A percentile compares a stretch with the other conserved stretches of the same genome.
phyloP scores from a whole-genome alignment of 345 rosid species.

The Camelina laxa region DNA sequence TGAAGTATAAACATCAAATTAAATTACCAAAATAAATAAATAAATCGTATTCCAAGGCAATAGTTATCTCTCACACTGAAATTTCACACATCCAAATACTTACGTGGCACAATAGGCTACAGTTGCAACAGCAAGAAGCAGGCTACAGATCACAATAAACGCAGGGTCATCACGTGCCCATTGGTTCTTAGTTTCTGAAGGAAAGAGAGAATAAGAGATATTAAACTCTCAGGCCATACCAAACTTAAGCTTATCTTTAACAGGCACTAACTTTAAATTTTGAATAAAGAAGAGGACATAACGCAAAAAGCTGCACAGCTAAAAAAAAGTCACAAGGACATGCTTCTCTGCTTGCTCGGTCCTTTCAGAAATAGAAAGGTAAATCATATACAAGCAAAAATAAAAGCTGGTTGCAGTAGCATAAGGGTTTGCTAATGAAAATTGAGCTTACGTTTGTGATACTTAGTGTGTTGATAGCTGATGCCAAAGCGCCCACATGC shows the following conservation, averaged over 20 bases:
- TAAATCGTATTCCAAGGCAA: not conserved
- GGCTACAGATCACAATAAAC: constrained; percentile 91
- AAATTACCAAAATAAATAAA: not conserved
- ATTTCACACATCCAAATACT: no score
- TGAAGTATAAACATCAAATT: constrained; percentile 42
- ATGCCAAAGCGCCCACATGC: constrained; percentile 56
- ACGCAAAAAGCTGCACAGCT: not conserved
- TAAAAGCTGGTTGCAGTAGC: constrained; percentile 23
- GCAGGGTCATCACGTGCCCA: constrained; percentile 99
- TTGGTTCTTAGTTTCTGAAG: constrained; percentile 98
- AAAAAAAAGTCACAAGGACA: constrained; percentile 5
- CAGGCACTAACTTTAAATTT: constrained; percentile 4
- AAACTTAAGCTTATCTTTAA: constrained; percentile 15
- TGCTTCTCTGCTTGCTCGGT: not conserved
- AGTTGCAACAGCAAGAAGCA: constrained; percentile 80
- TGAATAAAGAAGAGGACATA: not conserved
- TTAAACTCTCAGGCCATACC: constrained; percentile 14
- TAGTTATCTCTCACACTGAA: constrained; percentile 1
- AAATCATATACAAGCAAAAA: constrained; percentile 23
- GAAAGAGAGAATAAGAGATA: constrained; percentile 27
- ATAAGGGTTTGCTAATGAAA: constrained; percentile 20
- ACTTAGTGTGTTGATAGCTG: constrained; percentile 99
- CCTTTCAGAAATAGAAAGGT: constrained; percentile 19
- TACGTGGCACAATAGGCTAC: constrained; percentile 97
- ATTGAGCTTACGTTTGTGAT: constrained; percentile 91